Evolutionary conservation across 345 rosid genomes (phyloP), one percentile per base, ranked within the genome.

Genomic region (Brassica cretica): DNA sequence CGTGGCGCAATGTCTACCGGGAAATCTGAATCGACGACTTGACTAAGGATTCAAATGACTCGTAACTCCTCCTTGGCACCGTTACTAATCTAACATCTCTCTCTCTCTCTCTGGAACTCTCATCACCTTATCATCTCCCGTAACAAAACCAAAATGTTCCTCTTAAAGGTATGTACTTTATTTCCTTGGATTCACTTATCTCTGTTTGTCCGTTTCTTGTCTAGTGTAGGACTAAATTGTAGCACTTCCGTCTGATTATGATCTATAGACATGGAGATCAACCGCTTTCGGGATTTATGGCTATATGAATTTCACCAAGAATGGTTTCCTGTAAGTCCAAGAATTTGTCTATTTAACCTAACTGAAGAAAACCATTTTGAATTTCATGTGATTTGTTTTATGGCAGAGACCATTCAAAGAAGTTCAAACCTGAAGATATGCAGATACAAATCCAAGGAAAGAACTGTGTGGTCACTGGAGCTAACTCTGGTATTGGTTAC

Each of bases 381-480:
- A 39, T 33, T 25, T 12, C 19, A 21, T 58, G 2, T 24, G 16
- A 30, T 76, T 60, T 71, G 27, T 10, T 24, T n/a, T 25, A 21
- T 44, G 30, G 15, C 15, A 93, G 97, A 83, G 92, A 89, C 37
- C 94, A 89, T 63, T 76, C 98, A 0, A 89, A 90, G 83, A 87
- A 72, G 60, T 92, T 94, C 76, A 88, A 83, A 60, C 79, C 84
- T 0, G 97, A 92, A 78, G 97, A 94, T 73, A 87, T 86, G 87
- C 84, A 92, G 73, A 63, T 64, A 25, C 76, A 67, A 41, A 85
- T 89, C 0, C 88, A 90, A 5, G 96, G 97, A 71, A 87, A 87
- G 84, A 90, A 88, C 64, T 92, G 94, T 82, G 73, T 94, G 6
- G 97, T 92, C n/a, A 94, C 98, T 2, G 97, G 98, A 70, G 98